Evolutionary conservation across 768 basidiomycete genomes (phyloP).

Genomic region (Phanerochaete sordida): DNA sequence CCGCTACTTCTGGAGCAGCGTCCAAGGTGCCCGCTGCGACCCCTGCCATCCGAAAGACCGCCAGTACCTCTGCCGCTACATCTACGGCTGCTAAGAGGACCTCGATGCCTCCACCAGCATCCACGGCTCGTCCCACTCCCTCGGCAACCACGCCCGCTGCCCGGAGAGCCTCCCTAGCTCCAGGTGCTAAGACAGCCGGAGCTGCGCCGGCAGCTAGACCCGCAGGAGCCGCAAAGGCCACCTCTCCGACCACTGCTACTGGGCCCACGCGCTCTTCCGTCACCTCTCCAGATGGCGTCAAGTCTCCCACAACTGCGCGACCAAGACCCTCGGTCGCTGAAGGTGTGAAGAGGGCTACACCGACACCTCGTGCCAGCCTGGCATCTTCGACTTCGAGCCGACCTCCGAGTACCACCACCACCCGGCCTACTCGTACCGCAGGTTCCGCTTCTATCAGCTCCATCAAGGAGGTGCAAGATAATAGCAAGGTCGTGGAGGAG

Average conservation of each 20-base stretch:
- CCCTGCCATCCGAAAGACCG: slow-evolving; percentile 37
- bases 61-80: slow-evolving; percentile 22
- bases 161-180: slow-evolving; percentile 19
- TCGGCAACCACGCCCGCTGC: slow-evolving; percentile 22
- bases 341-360: slow-evolving; percentile 47
- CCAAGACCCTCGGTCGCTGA: slow-evolving; percentile 72
- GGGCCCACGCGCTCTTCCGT: slow-evolving; percentile 17
- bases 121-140: slow-evolving; percentile 22
- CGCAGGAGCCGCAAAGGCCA: slow-evolving; percentile 9
- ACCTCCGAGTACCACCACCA: slow-evolving; percentile 33
- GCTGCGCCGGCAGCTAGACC: slow-evolving; percentile 11
- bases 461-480: slow-evolving; percentile 65
- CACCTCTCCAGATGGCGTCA: slow-evolving; percentile 15
- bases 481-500: slow-evolving; percentile 52
- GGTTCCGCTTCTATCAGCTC: slow-evolving; percentile 66
- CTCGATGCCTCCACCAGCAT: slow-evolving; percentile 18
- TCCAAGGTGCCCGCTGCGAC: slow-evolving; percentile 33
- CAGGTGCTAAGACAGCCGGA: slow-evolving; percentile 13
- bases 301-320: slow-evolving; percentile 28
- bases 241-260: slow-evolving; percentile 26
- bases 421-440: slow-evolving; percentile 40
- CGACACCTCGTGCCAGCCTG: slow-evolving; percentile 20
- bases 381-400: slow-evolving; percentile 30
- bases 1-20: slow-evolving; percentile 22
- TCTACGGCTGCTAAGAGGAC: slow-evolving; percentile 37